phyloP scores from a whole-genome alignment of 495 filamentous ascomycete genomes.

The Podospora bellae-mahoneyi region DNA sequence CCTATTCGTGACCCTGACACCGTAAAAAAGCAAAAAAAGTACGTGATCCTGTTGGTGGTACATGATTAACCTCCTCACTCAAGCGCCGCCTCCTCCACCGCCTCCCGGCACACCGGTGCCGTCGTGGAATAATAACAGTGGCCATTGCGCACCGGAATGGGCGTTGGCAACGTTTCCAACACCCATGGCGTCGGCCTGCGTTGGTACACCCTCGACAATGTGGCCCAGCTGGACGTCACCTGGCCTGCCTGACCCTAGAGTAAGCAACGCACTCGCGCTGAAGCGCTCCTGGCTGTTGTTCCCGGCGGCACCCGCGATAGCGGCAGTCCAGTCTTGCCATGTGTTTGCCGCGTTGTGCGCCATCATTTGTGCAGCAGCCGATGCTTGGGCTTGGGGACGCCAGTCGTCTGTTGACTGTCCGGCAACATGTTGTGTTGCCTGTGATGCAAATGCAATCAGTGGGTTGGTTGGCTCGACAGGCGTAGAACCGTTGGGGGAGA shows the following conservation, averaged over 20 bases:
- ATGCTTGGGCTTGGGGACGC: slow-evolving; percentile 26
- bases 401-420: slow-evolving; percentile 29
- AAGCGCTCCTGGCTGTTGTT: slow-evolving; percentile 42
- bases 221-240: slow-evolving; percentile 25
- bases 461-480: slow-evolving; percentile 27
- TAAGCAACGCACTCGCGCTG: slow-evolving; percentile 43
- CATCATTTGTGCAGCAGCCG: slow-evolving; percentile 20
- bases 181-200: slow-evolving; percentile 18
- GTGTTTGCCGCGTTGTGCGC: slow-evolving; percentile 31
- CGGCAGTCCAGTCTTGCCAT: slow-evolving; percentile 49
- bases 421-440: slow-evolving; percentile 35
- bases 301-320: slow-evolving; percentile 32
- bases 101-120: slow-evolving; percentile 12
- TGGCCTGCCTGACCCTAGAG: slow-evolving; percentile 31
- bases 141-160: slow-evolving; percentile 29
- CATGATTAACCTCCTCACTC: neutral
- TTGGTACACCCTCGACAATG: slow-evolving; percentile 11
- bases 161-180: slow-evolving; percentile 9
- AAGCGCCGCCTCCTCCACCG: slow-evolving; percentile 8
- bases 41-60: neutral
- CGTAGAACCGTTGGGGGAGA: slow-evolving; percentile 2
- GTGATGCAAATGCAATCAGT: slow-evolving; percentile 35
- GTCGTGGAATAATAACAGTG: slow-evolving; percentile 30
- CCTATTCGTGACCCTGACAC: neutral
- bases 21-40: neutral